These are phyloP conservation scores for Termitomyces sp. DNA, from an alignment of 768 basidiomycete genomes.

Conservation along the genomic window DNA sequence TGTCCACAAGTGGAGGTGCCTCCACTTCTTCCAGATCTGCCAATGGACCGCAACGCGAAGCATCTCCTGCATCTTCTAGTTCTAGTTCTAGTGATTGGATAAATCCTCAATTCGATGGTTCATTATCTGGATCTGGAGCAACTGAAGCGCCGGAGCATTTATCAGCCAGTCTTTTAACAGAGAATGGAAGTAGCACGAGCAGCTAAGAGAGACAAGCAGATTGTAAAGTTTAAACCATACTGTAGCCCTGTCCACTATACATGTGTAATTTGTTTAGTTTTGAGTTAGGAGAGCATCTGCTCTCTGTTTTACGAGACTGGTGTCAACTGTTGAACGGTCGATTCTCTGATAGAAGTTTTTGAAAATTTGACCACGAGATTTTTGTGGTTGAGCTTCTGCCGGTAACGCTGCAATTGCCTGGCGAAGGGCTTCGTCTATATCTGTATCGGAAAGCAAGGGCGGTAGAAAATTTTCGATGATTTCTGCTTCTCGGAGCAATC, in stretches of 20 bases:
- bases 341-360: slow-evolving; percentile 61
- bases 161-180: neutral
- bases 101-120: neutral
- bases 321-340: slow-evolving; percentile 56
- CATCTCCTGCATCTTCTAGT: neutral
- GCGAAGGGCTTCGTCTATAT: slow-evolving; percentile 50
- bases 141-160: neutral
- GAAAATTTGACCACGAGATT: slow-evolving; percentile 48
- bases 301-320: slow-evolving; percentile 51
- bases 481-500: slow-evolving; percentile 54
- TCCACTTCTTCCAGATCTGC: neutral
- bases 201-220: neutral
- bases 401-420: slow-evolving; percentile 33
- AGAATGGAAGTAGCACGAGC: neutral
- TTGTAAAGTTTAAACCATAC: slow-evolving; percentile 3
- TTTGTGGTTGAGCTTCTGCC: slow-evolving; percentile 19
- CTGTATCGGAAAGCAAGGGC: slow-evolving; percentile 49
- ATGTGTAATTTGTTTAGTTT: slow-evolving; percentile 2
- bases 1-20: neutral
- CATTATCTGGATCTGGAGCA: neutral
- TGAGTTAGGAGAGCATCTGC: slow-evolving; percentile 34
- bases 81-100: slow-evolving; percentile 4
- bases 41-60: neutral
- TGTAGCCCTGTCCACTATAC: neutral
- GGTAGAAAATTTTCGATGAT: slow-evolving; percentile 56